Evolutionary conservation across 345 rosid species (phyloP).

Genomic region (Corchorus olitorius): DNA sequence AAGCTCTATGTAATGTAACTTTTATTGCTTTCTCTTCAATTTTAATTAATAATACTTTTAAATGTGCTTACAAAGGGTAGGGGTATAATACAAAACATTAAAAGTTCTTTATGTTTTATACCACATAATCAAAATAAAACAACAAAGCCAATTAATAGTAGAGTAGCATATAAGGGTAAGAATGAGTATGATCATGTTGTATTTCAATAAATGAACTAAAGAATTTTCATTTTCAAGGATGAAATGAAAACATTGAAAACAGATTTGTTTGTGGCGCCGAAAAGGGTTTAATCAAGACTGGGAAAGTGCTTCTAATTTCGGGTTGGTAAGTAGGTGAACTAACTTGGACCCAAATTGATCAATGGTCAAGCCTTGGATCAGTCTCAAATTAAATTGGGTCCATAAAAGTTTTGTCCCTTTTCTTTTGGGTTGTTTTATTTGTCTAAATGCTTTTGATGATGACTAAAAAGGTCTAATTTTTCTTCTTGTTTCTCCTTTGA

Average conservation of each 20-base stretch:
- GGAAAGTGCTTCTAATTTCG: neutral
- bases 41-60: too few relatives aligned
- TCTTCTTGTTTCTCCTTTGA: neutral
- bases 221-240: neutral
- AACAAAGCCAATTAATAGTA: too few relatives aligned
- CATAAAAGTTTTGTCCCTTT: neutral
- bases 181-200: too few relatives aligned
- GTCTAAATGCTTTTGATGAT: neutral
- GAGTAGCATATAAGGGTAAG: too few relatives aligned
- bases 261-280: neutral
- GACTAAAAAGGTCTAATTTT: neutral
- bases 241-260: neutral
- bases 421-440: neutral
- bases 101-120: too few relatives aligned
- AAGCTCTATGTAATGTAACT: too few relatives aligned
- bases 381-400: neutral
- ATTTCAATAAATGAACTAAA: neutral
- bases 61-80: too few relatives aligned
- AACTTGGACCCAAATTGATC: neutral
- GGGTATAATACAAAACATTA: too few relatives aligned
- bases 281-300: neutral
- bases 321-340: slow-evolving; percentile 1
- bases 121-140: too few relatives aligned
- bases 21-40: too few relatives aligned
- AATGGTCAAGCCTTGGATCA: neutral